Percentiles rank a stretch among this genome's conserved stretches.
phyloP scores from a whole-genome alignment of 495 filamentous ascomycete genomes.

The Penicillium verhagenii region DNA sequence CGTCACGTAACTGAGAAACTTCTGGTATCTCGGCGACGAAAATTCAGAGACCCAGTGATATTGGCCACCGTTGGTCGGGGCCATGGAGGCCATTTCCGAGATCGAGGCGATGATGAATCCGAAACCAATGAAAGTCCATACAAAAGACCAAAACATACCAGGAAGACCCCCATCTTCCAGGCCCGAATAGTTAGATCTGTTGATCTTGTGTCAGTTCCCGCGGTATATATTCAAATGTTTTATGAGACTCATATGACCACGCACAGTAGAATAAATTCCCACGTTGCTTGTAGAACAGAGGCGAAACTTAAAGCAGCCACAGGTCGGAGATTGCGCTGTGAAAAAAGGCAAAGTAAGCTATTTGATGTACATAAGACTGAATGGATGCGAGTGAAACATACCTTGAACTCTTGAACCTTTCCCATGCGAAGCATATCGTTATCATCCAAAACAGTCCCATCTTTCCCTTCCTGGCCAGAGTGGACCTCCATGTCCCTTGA shows the following conservation, averaged over 20 bases:
- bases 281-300: constrained; percentile 27
- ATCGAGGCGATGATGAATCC: constrained; percentile 32
- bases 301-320: constrained; percentile 28
- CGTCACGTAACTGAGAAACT: constrained; percentile 45
- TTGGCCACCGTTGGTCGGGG: constrained; percentile 37
- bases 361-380: constrained; percentile 1
- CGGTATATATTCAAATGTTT: neutral
- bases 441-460: constrained; percentile 2
- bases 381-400: no score
- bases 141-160: constrained; percentile 34
- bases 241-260: neutral
- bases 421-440: constrained; percentile 15
- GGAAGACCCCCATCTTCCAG: constrained; percentile 20
- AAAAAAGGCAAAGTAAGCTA: neutral
- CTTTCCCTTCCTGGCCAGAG: neutral
- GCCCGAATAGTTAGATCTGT: constrained; percentile 16
- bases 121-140: constrained; percentile 36
- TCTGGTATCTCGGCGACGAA: constrained; percentile 37
- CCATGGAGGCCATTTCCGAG: constrained; percentile 44
- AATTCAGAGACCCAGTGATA: constrained; percentile 55
- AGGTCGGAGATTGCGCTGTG: constrained; percentile 23
- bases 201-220: neutral
- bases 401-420: constrained; percentile 15
- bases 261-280: constrained; percentile 29
- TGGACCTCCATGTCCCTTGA: constrained; percentile 4